phyloP scores from a whole-genome alignment of 495 filamentous ascomycete genomes.

The Neurospora pannonica region DNA sequence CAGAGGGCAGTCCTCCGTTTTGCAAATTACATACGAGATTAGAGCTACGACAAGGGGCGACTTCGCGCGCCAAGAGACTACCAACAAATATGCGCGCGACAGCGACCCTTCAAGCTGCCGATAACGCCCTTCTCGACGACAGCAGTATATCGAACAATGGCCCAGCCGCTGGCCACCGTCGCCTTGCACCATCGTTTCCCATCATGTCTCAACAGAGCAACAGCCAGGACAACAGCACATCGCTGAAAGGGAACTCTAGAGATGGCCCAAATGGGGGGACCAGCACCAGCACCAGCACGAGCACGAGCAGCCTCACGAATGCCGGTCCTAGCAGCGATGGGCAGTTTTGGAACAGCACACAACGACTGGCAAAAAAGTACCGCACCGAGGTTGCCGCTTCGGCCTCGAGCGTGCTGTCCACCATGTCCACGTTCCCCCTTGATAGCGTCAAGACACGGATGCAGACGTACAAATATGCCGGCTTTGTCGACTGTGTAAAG shows the following conservation, averaged over 20 bases:
- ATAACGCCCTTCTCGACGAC: slow-evolving; percentile 23
- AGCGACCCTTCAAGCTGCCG: neutral
- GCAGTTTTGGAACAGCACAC: slow-evolving; percentile 29
- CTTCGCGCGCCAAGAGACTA: neutral
- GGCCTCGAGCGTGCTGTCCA: slow-evolving; percentile 62
- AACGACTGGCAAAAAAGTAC: slow-evolving; percentile 61
- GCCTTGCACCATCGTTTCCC: slow-evolving; percentile 22
- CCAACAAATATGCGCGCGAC: neutral
- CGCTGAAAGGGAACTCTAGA: neutral
- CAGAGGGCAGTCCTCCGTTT: neutral
- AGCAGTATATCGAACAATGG: slow-evolving; percentile 26
- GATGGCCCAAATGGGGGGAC: neutral
- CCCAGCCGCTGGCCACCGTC: slow-evolving; percentile 15
- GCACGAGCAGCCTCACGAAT: slow-evolving; percentile 1
- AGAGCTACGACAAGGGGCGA: neutral
- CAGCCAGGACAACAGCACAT: slow-evolving; percentile 15
- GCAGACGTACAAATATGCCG: slow-evolving; percentile 70
- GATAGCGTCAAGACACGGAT: slow-evolving; percentile 82
- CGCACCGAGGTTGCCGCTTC: slow-evolving; percentile 73
- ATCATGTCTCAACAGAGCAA: slow-evolving; percentile 37
- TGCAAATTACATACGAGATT: neutral
- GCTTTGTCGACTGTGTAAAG: slow-evolving; percentile 57
- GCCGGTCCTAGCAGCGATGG: neutral
- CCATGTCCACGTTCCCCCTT: slow-evolving; percentile 64
- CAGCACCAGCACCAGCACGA: slow-evolving; percentile 1